Base-by-base conservation (phyloP, 345 rosid genomes). In the Rhodamnia rubescens region DNA sequence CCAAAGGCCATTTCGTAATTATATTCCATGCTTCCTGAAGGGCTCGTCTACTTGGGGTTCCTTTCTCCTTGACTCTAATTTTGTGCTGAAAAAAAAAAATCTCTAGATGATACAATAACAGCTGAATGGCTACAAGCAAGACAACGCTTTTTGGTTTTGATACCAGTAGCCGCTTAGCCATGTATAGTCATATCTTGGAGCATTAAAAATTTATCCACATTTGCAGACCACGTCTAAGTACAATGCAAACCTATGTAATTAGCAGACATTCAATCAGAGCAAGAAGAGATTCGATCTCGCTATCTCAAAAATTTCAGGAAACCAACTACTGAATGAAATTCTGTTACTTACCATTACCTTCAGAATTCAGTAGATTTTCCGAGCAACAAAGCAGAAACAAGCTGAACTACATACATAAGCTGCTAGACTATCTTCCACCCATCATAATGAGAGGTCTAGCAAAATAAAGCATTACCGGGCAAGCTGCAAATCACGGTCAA, bases 401-500 rank as follows among this genome's bases (percentile, higher is more conserved):
- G 27, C 21, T 22, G 29, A 29, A 61, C 74, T 61, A 21, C 42
- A 15, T 29, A 61, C 75, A 61, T 15, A 47, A 55, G 7, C 42
- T 83, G 64, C 74, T 57, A 20, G 32, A 26, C 47, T 83, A 36
- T 59, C 54, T 61, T 61, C 75, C 29, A 61, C 75, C 42, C 75
- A 61, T 61, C 50, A 83, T n/a, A 42, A 55, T 20, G 69, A 50
- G 44, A 42, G 4, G 44, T 42, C 44, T 42, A 42, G 7, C 7
- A 7, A 61, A 61, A 61, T 16, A 54, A 55, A 54, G 29, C 51
- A 53, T n/a, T 54, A 90, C 96, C 96, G 89, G 47, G 97, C 93
- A 83, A 93, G 84, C 84, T 89, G 88, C 86, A 94, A 90, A 90
- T 95, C 98, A 83, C 94, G 95, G 18, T 87, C 88, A 75, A 95